Base-by-base conservation (phyloP, 2,329 filamentous ascomycete species). In the Ascochyta lentis region DNA sequence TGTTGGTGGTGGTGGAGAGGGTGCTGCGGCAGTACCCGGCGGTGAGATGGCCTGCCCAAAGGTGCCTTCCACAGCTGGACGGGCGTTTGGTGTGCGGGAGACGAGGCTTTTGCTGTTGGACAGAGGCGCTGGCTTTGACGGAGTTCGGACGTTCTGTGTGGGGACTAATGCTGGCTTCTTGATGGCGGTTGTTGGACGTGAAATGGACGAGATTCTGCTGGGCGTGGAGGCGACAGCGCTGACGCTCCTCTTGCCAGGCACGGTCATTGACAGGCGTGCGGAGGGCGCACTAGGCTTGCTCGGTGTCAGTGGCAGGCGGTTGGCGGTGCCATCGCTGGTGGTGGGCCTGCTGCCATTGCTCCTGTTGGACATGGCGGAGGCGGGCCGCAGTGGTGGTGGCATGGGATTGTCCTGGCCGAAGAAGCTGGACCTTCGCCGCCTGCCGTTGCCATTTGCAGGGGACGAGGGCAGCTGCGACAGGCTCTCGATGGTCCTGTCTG, bases 401-500 rank as follows among this genome's bases (percentile, higher is more conserved):
- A 84, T 84, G 6, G 83, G 80, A 55, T 84, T 83, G n/a, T 87
- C 81, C 2, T 80, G 76, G 44, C 86, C 87, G 70, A 90, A 95
- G 73, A 96, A 92, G 51, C 85, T 86, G 0, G 91, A 91, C 8
- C 84, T 80, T 49, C 87, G 85, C 55, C 86, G 85, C 48, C 61
- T 82, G 85, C 41, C 89, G 75, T 0, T 85, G 24, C 85, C 58
- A 19, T 61, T 61, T 4, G 68, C 67, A 3, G 93, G 92, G 0
- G 92, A 95, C 0, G 90, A 86, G 0, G 92, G 90, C 27, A 96
- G 79, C 42, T 87, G 85, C 3, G 92, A 84, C 6, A 97, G 79
- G 0, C 91, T 96, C 72, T 96, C 91, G 38, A 96, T 88, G 0
- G 93, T 96, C 54, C 94, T 83, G 66, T 97, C 93, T 0, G 89